Evolutionary conservation across 2,329 filamentous ascomycete species (phyloP), one percentile per base, ranked within the genome.

Genomic region (Aspergillus terreus): DNA sequence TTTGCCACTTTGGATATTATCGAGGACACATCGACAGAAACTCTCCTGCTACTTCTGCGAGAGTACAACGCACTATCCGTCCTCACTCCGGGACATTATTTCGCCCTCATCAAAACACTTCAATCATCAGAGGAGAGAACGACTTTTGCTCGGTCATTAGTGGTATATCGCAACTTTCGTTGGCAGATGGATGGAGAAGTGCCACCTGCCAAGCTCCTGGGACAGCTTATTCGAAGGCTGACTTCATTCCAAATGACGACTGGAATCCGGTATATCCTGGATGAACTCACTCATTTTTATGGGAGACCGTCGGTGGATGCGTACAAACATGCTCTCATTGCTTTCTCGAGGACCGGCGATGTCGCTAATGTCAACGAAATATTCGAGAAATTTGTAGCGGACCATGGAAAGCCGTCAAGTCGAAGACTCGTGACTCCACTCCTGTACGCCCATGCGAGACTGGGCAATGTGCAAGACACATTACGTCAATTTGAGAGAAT

Each of bases 401-500:
- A 71, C 30, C 63, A 76, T 55, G 71, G 71, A 14, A 62, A 56
- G 12, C 70, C 72, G 0, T 58, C 49, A 27, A 63, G 61, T 42
- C 55, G 62, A 14, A 63, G 53, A 40, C 55, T 70, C n/a, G 50
- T 75, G 30, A 63, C 77, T n/a, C 81, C 83, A 43, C 73, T 91
- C 3, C 75, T 95, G 38, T 83, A 87, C 57, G 87, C 86, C 0
- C 83, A 92, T 70, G 85, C 90, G 1, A 80, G 82, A 51, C 76
- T 82, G 46, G 87, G 84, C 2, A 83, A 95, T 58, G 67, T 86
- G 0, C 63, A 73, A 3, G 76, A 81, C 46, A 82, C 86, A 0
- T 72, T 81, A 46, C 67, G 74, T 17, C 80, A 85, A 33, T 87
- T 96, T 54, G 64, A 82, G 44, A 75, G 78, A n/a, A 82, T 94